Evolutionary conservation across 768 basidiomycete species (phyloP).

Genomic region (Hericium erinaceus): DNA sequence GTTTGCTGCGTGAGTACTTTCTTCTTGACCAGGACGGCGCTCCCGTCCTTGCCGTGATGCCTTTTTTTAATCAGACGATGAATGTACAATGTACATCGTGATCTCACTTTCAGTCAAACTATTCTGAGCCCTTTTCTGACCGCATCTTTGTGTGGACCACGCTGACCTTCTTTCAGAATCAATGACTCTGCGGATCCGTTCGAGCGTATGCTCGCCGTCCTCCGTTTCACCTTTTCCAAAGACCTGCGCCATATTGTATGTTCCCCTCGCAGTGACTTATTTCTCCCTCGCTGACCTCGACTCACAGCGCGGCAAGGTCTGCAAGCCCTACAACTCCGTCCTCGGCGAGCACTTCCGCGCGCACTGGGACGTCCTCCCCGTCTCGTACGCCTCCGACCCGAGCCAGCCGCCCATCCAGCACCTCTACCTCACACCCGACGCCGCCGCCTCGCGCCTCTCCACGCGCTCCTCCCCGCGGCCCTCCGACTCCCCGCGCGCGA

Average conservation of each 20-base stretch:
- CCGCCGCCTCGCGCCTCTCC: constrained; percentile 16
- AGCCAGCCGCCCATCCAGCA: constrained; percentile 37
- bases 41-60: too few relatives aligned
- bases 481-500: constrained; percentile 45
- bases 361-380: constrained; percentile 75
- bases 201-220: constrained; percentile 86
- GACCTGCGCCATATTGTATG: constrained; percentile 87
- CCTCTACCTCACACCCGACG: constrained; percentile 25
- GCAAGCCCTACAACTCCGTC: constrained; percentile 88
- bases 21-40: too few relatives aligned
- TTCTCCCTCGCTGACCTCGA: neutral
- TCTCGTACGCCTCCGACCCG: constrained; percentile 40
- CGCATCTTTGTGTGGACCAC: too few relatives aligned
- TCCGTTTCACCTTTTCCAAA: constrained; percentile 85
- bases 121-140: too few relatives aligned
- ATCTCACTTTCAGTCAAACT: too few relatives aligned
- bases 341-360: constrained; percentile 85
- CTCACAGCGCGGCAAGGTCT: constrained; percentile 74
- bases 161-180: constrained; percentile 41
- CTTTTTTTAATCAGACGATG: too few relatives aligned
- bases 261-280: constrained; percentile 10
- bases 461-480: constrained; percentile 12
- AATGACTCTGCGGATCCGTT: constrained; percentile 91
- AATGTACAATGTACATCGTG: too few relatives aligned
- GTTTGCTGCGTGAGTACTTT: constrained; percentile 70